Conservation (phyloP, 2,329 filamentous ascomycete species). For the Fusarium paranaense region DNA sequence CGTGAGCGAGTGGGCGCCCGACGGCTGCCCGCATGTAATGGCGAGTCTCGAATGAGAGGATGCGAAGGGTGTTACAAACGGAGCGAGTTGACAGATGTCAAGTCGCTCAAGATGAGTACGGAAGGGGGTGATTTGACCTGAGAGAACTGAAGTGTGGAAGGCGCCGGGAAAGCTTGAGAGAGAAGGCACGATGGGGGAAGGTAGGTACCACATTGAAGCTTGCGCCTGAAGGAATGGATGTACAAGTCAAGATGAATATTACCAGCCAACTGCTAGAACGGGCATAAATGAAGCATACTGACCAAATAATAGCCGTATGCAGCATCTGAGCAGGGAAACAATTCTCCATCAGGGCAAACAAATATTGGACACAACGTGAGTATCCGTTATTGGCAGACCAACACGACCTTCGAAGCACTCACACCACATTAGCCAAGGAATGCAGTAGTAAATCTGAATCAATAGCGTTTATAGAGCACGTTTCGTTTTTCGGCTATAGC, state of each 20-base stretch:
- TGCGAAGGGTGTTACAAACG: background rate
- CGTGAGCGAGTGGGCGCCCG: slow-evolving; percentile 2
- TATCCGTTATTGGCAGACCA: background rate
- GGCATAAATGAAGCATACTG: background rate
- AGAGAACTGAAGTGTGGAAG: background rate
- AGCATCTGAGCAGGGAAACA: background rate
- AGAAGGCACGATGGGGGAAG: background rate
- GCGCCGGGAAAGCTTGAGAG: background rate
- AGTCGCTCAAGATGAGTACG: background rate
- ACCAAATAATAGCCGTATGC: background rate
- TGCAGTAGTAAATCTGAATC: background rate
- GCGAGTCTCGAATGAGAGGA: slow-evolving; percentile 6
- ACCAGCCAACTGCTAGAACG: background rate
- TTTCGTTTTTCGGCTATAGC: slow-evolving; percentile 21
- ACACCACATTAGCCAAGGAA: background rate
- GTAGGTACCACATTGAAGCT: background rate
- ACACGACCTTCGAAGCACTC: background rate
- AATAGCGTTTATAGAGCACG: background rate
- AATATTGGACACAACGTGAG: background rate
- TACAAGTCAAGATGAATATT: background rate
- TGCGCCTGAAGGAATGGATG: background rate
- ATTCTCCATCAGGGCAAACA: background rate
- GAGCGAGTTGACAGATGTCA: slow-evolving; percentile 3
- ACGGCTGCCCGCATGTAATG: slow-evolving; percentile 21
- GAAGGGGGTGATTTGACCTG: background rate